phyloP scores from a whole-genome alignment of 306 rosid genomes.

The Malus asiatica region DNA sequence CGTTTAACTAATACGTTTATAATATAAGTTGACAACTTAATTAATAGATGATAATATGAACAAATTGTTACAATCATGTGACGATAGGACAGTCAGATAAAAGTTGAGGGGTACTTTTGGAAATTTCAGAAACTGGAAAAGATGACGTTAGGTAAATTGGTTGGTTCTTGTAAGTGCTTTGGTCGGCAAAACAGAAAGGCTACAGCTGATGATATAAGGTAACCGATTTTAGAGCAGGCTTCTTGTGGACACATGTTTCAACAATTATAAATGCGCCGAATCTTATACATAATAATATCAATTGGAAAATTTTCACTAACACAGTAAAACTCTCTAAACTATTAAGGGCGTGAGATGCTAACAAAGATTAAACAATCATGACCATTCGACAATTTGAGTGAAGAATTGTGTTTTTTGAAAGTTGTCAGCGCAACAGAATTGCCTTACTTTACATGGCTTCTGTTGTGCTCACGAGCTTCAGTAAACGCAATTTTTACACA shows the following conservation, averaged over 20 bases:
- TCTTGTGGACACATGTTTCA: not conserved
- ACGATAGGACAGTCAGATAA: accelerated
- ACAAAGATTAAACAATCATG: too few relatives aligned
- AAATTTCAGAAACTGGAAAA: not conserved
- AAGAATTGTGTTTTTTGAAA: too few relatives aligned
- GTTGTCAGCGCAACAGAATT: too few relatives aligned
- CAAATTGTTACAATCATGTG: not conserved
- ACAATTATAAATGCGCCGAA: not conserved
- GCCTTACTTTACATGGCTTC: too few relatives aligned
- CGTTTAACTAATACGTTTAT: too few relatives aligned
- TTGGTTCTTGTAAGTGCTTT: not conserved
- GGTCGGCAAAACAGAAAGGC: not conserved
- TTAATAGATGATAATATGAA: too few relatives aligned
- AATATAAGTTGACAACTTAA: not conserved
- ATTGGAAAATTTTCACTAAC: too few relatives aligned
- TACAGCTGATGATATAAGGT: not conserved
- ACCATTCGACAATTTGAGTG: too few relatives aligned
- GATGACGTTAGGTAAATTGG: not conserved
- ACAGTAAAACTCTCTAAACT: too few relatives aligned
- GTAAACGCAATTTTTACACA: too few relatives aligned
- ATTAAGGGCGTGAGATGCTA: too few relatives aligned
- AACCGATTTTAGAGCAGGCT: not conserved
- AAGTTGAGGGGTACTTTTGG: not conserved
- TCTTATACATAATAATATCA: not conserved
- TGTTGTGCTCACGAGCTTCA: too few relatives aligned